A percentile compares a stretch with the other conserved stretches of the same genome.
Evolutionary conservation across 768 basidiomycete genomes (phyloP).

Genomic region (Calvatia gigantea): DNA sequence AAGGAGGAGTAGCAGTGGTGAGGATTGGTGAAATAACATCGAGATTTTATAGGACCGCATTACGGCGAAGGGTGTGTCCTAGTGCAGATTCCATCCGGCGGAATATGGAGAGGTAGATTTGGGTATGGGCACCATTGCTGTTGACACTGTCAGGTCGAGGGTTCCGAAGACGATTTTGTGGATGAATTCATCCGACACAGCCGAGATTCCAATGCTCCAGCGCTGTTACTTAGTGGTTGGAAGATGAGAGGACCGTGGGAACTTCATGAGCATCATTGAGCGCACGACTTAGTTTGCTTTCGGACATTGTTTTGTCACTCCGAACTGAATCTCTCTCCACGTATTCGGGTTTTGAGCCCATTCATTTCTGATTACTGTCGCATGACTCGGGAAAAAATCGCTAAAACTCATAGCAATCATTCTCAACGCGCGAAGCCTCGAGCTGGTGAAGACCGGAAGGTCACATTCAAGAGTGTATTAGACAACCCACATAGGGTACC

Average conservation of each 20-base stretch:
- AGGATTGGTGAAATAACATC: too few relatives aligned
- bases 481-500: constrained; percentile 67
- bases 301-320: too few relatives aligned
- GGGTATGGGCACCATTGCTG: too few relatives aligned
- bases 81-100: too few relatives aligned
- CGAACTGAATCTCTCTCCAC: too few relatives aligned
- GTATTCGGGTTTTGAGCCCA: too few relatives aligned
- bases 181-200: neutral
- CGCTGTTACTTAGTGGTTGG: neutral
- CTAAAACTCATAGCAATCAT: constrained; percentile 48
- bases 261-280: neutral
- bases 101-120: too few relatives aligned
- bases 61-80: too few relatives aligned
- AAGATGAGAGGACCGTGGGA: neutral
- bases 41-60: too few relatives aligned
- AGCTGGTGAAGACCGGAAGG: constrained; percentile 49
- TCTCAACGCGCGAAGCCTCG: constrained; percentile 62
- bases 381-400: constrained; percentile 47
- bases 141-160: too few relatives aligned
- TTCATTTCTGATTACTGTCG: neutral
- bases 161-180: too few relatives aligned
- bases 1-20: neutral
- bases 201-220: neutral
- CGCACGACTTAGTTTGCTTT: too few relatives aligned
- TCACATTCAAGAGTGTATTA: constrained; percentile 65